These are phyloP conservation scores for Tylopilus sp. DNA, from an alignment of 768 basidiomycete species.

Conservation along the genomic window DNA sequence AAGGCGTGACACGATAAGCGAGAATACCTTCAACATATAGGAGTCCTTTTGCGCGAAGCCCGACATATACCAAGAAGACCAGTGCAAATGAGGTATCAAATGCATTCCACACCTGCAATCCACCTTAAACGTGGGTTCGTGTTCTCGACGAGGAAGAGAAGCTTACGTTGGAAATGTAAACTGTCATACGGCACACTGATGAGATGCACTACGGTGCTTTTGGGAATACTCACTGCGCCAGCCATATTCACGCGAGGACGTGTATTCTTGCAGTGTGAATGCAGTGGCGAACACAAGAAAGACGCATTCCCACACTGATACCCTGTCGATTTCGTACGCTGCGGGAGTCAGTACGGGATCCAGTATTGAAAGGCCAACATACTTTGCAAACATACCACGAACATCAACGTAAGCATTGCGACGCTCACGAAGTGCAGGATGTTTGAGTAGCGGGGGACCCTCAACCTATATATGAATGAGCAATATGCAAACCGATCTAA, in stretches of 20 bases:
- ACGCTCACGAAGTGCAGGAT: conserved; percentile 81
- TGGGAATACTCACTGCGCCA: conserved; percentile 69
- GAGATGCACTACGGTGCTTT: conserved; percentile 1
- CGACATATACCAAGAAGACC: conserved; percentile 66
- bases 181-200: conserved; percentile 29
- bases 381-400: conserved; percentile 76
- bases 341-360: conserved; percentile 5
- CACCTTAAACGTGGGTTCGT: background rate
- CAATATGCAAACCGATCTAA: background rate
- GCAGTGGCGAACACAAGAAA: conserved; percentile 78
- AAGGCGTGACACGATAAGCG: background rate
- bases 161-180: conserved; percentile 79
- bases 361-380: conserved; percentile 24
- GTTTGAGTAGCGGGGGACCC: conserved; percentile 77
- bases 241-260: conserved; percentile 81
- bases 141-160: background rate
- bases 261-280: conserved; percentile 85
- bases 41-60: conserved; percentile 63
- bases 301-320: conserved; percentile 62
- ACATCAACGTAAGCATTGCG: conserved; percentile 59
- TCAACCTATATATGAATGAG: conserved; percentile 44
- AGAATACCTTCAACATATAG: conserved; percentile 46
- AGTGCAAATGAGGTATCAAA: conserved; percentile 77
- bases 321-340: conserved; percentile 54
- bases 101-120: conserved; percentile 79